phyloP scores from a whole-genome alignment of 768 basidiomycete genomes.

The Mycena polygramma region DNA sequence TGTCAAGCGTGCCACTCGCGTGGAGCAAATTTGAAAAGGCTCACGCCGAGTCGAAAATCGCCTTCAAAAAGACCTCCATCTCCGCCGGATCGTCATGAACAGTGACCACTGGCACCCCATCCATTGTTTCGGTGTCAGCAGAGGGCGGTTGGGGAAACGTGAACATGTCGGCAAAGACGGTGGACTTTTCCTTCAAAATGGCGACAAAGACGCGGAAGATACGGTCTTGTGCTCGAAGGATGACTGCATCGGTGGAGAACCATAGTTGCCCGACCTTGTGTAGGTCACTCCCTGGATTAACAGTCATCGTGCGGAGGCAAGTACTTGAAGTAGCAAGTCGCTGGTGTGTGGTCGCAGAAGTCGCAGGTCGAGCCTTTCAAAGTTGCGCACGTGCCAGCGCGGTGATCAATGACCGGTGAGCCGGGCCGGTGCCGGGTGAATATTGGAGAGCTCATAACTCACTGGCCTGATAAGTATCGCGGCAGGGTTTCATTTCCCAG shows the following conservation, averaged over 20 bases:
- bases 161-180: constrained; percentile 20
- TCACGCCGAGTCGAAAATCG: constrained; percentile 25
- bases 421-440: no score
- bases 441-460: no score
- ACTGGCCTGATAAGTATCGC: no score
- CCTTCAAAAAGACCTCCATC: constrained; percentile 17
- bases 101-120: constrained; percentile 17
- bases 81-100: constrained; percentile 18
- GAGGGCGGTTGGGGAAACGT: constrained; percentile 16
- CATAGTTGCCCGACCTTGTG: neutral
- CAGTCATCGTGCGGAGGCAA: no score
- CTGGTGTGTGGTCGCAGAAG: no score
- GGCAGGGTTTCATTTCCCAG: no score
- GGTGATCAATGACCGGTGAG: no score
- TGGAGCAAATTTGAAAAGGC: neutral
- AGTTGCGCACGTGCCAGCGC: no score
- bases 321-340: no score
- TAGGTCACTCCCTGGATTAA: no score
- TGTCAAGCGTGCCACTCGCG: no score
- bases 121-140: constrained; percentile 16
- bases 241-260: constrained; percentile 10
- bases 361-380: no score
- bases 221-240: neutral
- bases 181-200: constrained; percentile 1
- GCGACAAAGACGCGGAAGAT: constrained; percentile 13